Conservation (phyloP, 2,329 filamentous ascomycete species). For the Hypoxylon sp. region DNA sequence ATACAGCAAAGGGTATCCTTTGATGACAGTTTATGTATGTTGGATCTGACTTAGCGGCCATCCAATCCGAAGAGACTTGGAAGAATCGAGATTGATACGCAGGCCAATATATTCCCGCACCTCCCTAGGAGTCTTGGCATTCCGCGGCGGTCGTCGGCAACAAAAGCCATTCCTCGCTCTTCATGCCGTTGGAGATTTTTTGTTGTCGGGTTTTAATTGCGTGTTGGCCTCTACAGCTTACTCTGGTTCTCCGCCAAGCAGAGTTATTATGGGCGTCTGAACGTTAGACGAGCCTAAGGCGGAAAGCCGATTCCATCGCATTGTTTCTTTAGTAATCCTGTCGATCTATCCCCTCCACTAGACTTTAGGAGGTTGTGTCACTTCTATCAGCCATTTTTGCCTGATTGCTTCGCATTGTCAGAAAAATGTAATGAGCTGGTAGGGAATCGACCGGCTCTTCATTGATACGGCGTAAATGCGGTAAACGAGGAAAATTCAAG, state of each 20-base stretch:
- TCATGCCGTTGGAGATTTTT: slow-evolving; percentile 26
- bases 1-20: slow-evolving; percentile 1
- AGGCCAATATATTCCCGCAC: slow-evolving; percentile 45
- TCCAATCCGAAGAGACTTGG: slow-evolving; percentile 35
- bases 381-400: slow-evolving; percentile 29
- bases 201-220: slow-evolving; percentile 37
- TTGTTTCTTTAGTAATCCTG: slow-evolving; percentile 45
- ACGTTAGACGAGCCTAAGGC: slow-evolving; percentile 22
- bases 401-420: slow-evolving; percentile 27
- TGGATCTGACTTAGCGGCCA: slow-evolving; percentile 16
- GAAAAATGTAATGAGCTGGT: slow-evolving; percentile 27
- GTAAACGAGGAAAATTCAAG: slow-evolving; percentile 2
- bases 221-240: slow-evolving; percentile 35
- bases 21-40: slow-evolving; percentile 14
- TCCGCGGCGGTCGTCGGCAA: slow-evolving; percentile 39
- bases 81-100: slow-evolving; percentile 44
- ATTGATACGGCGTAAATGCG: background rate
- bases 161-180: slow-evolving; percentile 30
- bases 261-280: slow-evolving; percentile 31
- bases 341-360: slow-evolving; percentile 34
- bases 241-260: slow-evolving; percentile 39
- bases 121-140: slow-evolving; percentile 41
- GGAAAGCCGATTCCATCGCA: slow-evolving; percentile 37
- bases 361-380: slow-evolving; percentile 19
- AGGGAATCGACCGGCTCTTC: slow-evolving; percentile 25